A percentile compares a stretch with the other conserved stretches of the same genome.
Evolutionary conservation across 2,329 filamentous ascomycete genomes (phyloP).

Genomic region (Apiospora saccharicola): DNA sequence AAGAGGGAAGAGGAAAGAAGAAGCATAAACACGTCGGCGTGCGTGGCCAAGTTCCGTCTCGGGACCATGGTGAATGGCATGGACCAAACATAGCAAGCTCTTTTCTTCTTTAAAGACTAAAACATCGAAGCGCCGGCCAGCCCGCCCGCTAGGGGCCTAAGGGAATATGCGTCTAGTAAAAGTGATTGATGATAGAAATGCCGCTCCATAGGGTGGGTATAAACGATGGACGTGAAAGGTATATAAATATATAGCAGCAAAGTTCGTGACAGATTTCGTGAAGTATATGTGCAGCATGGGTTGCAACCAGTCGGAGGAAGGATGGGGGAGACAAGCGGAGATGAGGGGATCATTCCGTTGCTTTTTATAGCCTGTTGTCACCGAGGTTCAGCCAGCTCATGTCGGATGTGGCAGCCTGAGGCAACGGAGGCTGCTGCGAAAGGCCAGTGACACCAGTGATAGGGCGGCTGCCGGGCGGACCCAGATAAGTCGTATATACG

Average conservation of each 20-base stretch:
- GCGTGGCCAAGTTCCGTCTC: neutral
- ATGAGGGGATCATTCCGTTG: conserved; percentile 21
- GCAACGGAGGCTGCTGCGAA: conserved; percentile 59
- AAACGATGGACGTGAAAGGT: conserved; percentile 6
- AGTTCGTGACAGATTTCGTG: conserved; percentile 20
- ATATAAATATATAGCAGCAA: conserved; percentile 9
- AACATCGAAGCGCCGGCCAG: conserved; percentile 13
- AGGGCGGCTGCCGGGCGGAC: conserved; percentile 39
- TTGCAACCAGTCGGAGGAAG: neutral
- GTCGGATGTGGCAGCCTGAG: conserved; percentile 62
- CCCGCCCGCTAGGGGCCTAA: conserved; percentile 15
- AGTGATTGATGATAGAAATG: conserved; percentile 6
- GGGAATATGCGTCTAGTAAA: conserved; percentile 19
- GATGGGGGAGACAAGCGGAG: conserved; percentile 20
- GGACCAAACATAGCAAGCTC: neutral
- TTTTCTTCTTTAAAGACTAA: neutral
- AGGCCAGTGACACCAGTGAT: conserved; percentile 47
- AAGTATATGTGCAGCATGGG: conserved; percentile 20
- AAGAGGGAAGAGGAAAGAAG: neutral
- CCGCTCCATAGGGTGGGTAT: conserved; percentile 15
- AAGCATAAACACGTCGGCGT: neutral
- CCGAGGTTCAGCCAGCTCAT: conserved; percentile 85
- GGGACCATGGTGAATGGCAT: neutral
- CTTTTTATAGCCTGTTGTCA: conserved; percentile 38
- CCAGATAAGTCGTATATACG: conserved; percentile 52